Base-by-base conservation (phyloP, 257 asterid species). In the Primulina huaijiensis region DNA sequence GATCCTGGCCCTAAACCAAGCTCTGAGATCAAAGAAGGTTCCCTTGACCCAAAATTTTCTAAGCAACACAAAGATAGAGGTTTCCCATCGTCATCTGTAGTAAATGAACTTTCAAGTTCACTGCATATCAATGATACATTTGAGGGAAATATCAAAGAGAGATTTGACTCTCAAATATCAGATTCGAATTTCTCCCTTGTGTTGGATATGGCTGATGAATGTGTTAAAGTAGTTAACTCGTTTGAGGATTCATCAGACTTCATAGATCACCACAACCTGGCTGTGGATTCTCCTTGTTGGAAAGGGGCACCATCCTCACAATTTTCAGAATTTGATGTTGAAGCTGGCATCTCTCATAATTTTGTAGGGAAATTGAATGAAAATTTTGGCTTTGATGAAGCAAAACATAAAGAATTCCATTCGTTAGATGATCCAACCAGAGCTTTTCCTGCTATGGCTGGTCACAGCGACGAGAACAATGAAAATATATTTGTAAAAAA, bases 241-340 rank as follows among this genome's bases (percentile, higher is more conserved):
- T 31, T 79, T 64, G 87, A 77, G 72, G 74, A 72, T 65, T 84
- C 79, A 77, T 72, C 85, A 20, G 97, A 90, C 74, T 66, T 79
- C 68, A n/a, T 84, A 9, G 95, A 93, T 76, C 82, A 77, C 78
- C 84, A 82, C 68, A 87, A 74, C 82, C 79, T 74, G 12, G 87
- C 84, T 56, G 95, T 79, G 40, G 99, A 94, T 82, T 94, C 99
- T 19, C 99, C 99, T 62, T 94, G 99, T 83, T 94, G 98, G 97
- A 94, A 79, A 84, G 98, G 98, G 61, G 88, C 96, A 58, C 81
- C 91, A 5, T 84, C 86, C 72, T 81, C 90, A 76, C 85, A 74
- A 23, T 73, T 82, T 62, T 75, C 93, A 31, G 57, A 78, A 2
- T 68, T 83, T 64, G 89, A 83, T 75, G 72, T 76, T 65, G 97